These are phyloP conservation scores for Curvularia hawaiiensis DNA, from an alignment of 2,329 filamentous ascomycete genomes.

Conservation along the genomic window DNA sequence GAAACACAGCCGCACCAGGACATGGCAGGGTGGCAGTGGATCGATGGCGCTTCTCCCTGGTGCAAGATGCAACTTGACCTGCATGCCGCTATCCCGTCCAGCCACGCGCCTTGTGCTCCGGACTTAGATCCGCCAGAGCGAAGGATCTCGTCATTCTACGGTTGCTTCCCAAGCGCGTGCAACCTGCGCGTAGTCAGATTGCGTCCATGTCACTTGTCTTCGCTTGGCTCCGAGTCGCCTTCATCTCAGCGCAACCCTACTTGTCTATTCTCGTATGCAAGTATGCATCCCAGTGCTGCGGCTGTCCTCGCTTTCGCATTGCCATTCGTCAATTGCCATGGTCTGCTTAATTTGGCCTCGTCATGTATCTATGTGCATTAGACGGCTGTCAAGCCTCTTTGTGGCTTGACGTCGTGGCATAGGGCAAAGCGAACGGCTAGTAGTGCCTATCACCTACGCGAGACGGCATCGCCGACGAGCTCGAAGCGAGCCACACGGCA, in stretches of 20 bases:
- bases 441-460: background rate
- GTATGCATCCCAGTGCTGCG: constrained; percentile 14
- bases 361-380: background rate
- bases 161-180: background rate
- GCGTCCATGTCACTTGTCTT: background rate
- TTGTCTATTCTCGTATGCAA: constrained; percentile 18
- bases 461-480: constrained; percentile 20
- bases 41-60: constrained; percentile 16
- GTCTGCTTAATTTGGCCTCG: constrained; percentile 15
- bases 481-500: background rate
- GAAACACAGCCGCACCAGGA: background rate
- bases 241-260: constrained; percentile 13
- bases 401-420: constrained; percentile 15
- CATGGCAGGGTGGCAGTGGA: constrained; percentile 6
- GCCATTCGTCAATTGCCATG: constrained; percentile 15
- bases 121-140: background rate
- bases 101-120: background rate
- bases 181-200: background rate
- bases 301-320: constrained; percentile 8
- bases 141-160: background rate
- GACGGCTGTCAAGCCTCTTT: constrained; percentile 14
- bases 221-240: background rate
- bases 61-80: constrained; percentile 11
- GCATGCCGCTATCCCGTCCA: constrained; percentile 9
- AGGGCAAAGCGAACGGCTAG: constrained; percentile 5